Percentiles rank a stretch among this genome's conserved stretches.
Evolutionary conservation across 306 rosid genomes (phyloP).

Genomic region (Quillaja saponaria): DNA sequence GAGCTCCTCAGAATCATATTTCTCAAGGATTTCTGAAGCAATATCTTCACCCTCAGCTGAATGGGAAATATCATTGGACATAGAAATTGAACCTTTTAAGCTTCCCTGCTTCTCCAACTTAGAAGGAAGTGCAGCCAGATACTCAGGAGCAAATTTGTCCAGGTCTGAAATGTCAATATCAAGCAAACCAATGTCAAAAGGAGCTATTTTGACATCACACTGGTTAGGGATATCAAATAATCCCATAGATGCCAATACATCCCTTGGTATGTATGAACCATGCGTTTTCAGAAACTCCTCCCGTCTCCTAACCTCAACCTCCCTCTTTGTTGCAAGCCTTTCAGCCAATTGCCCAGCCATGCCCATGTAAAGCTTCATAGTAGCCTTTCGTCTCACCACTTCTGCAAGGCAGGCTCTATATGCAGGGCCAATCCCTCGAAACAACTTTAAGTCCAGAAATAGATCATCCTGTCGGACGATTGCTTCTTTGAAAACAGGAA

Average conservation of each 20-base stretch:
- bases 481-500: conserved; percentile 96
- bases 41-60: conserved; percentile 58
- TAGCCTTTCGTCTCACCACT: conserved; percentile 91
- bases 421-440: conserved; percentile 80
- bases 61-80: conserved; percentile 54
- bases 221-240: conserved; percentile 79
- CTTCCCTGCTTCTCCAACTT: conserved; percentile 66
- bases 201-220: conserved; percentile 93
- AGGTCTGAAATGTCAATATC: conserved; percentile 86
- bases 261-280: conserved; percentile 71
- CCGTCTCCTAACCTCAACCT: conserved; percentile 68
- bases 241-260: conserved; percentile 83
- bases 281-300: conserved; percentile 77
- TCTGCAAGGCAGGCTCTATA: conserved; percentile 98
- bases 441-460: conserved; percentile 73
- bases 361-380: conserved; percentile 95
- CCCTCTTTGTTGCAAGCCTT: conserved; percentile 85
- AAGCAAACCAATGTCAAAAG: conserved; percentile 77
- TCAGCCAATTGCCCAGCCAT: conserved; percentile 99
- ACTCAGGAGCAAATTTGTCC: conserved; percentile 85
- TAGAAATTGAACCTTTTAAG: conserved; percentile 53
- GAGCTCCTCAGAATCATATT: conserved; percentile 58
- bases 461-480: conserved; percentile 84
- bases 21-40: conserved; percentile 50
- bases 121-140: conserved; percentile 57